A percentile compares a stretch with the other conserved stretches of the same genome.
These are phyloP conservation scores for Ogataea trehaloabstinens DNA, from an alignment of 805 yeast genomes.

Conservation along the genomic window DNA sequence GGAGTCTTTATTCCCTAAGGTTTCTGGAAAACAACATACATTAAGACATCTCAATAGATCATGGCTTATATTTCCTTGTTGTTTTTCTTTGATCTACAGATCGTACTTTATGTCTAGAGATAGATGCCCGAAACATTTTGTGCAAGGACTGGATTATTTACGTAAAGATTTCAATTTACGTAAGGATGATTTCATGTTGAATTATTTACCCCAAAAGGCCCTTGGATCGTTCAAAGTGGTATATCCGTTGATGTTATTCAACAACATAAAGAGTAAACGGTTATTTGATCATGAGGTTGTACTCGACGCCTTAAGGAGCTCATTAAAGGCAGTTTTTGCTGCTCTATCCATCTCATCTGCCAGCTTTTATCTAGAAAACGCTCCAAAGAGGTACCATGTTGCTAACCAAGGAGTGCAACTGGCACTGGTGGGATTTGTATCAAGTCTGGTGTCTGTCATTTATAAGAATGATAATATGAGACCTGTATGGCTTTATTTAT, in stretches of 20 bases:
- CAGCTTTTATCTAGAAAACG: slow-evolving; percentile 3
- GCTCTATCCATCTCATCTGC: slow-evolving; percentile 10
- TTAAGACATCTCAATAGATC: slow-evolving; percentile 12
- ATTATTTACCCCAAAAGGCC: slow-evolving; percentile 10
- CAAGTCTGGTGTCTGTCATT: slow-evolving; percentile 12
- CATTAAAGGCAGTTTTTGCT: slow-evolving; percentile 12
- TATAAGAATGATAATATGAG: slow-evolving; percentile 13
- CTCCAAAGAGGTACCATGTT: not conserved
- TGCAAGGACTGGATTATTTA: slow-evolving; percentile 9
- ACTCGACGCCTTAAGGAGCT: slow-evolving; percentile 4
- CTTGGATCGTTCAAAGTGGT: slow-evolving; percentile 12
- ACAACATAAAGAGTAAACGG: slow-evolving; percentile 4
- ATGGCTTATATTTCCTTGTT: slow-evolving; percentile 22
- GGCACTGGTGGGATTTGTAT: slow-evolving; percentile 14
- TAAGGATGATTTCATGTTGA: not conserved
- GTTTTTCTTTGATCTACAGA: slow-evolving; percentile 18
- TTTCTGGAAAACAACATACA: slow-evolving; percentile 6
- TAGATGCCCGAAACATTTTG: slow-evolving; percentile 19
- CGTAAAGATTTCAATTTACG: not conserved
- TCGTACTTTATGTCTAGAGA: slow-evolving; percentile 9
- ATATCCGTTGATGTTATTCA: slow-evolving; percentile 13
- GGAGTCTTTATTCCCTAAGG: slow-evolving; percentile 10
- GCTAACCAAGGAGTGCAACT: slow-evolving; percentile 3
- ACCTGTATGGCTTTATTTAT: slow-evolving; percentile 21
- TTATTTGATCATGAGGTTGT: slow-evolving; percentile 8